phyloP scores from a whole-genome alignment of 768 basidiomycete genomes.

The Lactarius pseudohatsudake region DNA sequence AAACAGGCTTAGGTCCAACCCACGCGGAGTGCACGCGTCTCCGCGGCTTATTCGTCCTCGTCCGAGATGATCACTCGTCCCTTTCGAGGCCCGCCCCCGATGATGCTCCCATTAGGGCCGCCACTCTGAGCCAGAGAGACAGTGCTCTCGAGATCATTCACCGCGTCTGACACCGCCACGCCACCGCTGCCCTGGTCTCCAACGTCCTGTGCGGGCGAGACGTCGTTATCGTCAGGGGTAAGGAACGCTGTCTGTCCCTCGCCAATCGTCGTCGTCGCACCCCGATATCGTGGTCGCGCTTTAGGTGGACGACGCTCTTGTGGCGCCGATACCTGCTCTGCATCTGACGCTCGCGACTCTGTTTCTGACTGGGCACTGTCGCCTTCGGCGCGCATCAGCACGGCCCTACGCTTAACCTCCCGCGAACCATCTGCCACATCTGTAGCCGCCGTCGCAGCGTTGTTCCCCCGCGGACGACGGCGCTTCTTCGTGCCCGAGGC shows the following conservation, averaged over 20 bases:
- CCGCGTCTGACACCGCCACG: neutral
- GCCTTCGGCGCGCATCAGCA: neutral
- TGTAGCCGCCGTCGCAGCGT: slow-evolving; percentile 31
- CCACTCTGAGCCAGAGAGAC: neutral
- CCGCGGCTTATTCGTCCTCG: slow-evolving; percentile 37
- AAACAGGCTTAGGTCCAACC: neutral
- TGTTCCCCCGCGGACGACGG: slow-evolving; percentile 42
- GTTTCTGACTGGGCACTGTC: slow-evolving; percentile 5
- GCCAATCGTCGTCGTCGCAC: neutral
- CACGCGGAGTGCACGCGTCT: slow-evolving; percentile 26
- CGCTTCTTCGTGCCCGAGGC: slow-evolving; percentile 60
- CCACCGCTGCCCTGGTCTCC: neutral
- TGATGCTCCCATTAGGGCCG: slow-evolving; percentile 6
- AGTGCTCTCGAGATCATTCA: neutral
- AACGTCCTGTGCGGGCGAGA: neutral
- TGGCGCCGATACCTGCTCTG: slow-evolving; percentile 24
- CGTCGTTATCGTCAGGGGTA: neutral
- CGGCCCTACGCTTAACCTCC: slow-evolving; percentile 37
- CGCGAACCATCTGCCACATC: slow-evolving; percentile 23
- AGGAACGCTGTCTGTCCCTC: neutral
- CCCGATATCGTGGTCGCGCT: slow-evolving; percentile 37
- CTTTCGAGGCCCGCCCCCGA: slow-evolving; percentile 31
- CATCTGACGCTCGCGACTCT: slow-evolving; percentile 8
- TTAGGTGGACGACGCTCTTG: slow-evolving; percentile 40
- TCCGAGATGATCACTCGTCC: slow-evolving; percentile 41